Base-by-base conservation (phyloP, 2,329 filamentous ascomycete species). In the Purpureocillium takamizusanense region DNA sequence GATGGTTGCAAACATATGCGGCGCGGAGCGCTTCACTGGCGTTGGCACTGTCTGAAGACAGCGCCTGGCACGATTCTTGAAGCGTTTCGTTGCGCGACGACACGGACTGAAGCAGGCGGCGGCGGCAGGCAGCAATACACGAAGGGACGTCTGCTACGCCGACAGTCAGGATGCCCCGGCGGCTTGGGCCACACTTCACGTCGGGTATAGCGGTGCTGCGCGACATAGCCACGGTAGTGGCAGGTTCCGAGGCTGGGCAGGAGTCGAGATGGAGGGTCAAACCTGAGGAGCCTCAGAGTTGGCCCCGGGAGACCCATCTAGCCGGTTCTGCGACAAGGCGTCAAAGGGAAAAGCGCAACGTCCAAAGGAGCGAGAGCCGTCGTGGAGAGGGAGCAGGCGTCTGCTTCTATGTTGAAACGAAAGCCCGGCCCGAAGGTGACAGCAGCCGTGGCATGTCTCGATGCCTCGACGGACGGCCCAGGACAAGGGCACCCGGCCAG, bases 1-100 rank as follows among this genome's bases (percentile, higher is more conserved):
- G 62, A 35, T 63, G 60, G 49, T 74, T 69, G 51, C 72, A 74
- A 52, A 69, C 70, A 49, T 76, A 76, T 16, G 75, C 54, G 31
- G 56, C 50, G 59, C 62, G 65, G 10, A 75, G 58, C n/a, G 43
- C 41, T 7, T 50, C 36, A 31, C 56, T 49, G 18, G 50, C 48
- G 36, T 51, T 48, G 25, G 53, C 45, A 15, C 36, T 48, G 50
- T 53, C 42, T 45, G 53, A 25, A 25, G 21, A 46, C 4, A 64
- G 52, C 6, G 42, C 43, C 42, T 55, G 43, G 45, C 65, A 67
- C 28, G 52, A 51, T 9, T 46, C 40, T 8, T 42, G 36, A 43
- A 62, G 56, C 40, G 55, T 55, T 44, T 57, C 47, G 38, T 50
- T 41, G 17, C 45, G 49, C 14, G 50, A 48, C 29, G 50, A 39